These are phyloP conservation scores for Erythrophleum ivorense DNA, from an alignment of 331 rosid species.

Conservation along the genomic window DNA sequence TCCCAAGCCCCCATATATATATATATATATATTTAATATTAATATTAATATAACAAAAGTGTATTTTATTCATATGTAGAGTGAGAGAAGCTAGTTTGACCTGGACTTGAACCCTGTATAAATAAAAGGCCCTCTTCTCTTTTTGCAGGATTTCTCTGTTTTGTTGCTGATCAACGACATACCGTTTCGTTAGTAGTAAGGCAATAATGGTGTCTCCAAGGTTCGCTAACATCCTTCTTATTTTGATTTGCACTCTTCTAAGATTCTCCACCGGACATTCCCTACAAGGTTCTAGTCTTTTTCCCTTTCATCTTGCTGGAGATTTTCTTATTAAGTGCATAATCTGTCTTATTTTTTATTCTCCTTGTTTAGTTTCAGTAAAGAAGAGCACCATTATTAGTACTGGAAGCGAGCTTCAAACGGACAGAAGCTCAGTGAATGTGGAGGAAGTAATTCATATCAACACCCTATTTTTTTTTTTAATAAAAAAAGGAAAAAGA, in stretches of 20 bases:
- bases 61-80: not conserved
- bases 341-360: not conserved
- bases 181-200: not conserved
- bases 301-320: not conserved
- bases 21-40: not conserved
- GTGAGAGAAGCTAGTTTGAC: slow-evolving; percentile 47
- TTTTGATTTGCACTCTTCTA: slow-evolving; percentile 42
- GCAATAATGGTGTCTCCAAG: slow-evolving; percentile 50
- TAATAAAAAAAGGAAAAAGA: not conserved
- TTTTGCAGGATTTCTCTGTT: slow-evolving; percentile 29
- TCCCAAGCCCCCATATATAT: slow-evolving; percentile 38
- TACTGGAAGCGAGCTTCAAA: slow-evolving; percentile 16
- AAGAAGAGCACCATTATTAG: slow-evolving; percentile 19
- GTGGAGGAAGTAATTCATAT: slow-evolving; percentile 4
- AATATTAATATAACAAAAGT: not conserved
- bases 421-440: not conserved
- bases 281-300: slow-evolving; percentile 42
- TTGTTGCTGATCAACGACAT: slow-evolving; percentile 27
- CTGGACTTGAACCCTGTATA: slow-evolving; percentile 19
- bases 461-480: not conserved
- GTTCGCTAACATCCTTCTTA: slow-evolving; percentile 37
- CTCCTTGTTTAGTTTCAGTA: slow-evolving; percentile 29
- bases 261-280: slow-evolving; percentile 41
- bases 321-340: not conserved
- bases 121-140: slow-evolving; percentile 34